Conservation (phyloP, 345 rosid genomes). For the Lepidium didymum region DNA sequence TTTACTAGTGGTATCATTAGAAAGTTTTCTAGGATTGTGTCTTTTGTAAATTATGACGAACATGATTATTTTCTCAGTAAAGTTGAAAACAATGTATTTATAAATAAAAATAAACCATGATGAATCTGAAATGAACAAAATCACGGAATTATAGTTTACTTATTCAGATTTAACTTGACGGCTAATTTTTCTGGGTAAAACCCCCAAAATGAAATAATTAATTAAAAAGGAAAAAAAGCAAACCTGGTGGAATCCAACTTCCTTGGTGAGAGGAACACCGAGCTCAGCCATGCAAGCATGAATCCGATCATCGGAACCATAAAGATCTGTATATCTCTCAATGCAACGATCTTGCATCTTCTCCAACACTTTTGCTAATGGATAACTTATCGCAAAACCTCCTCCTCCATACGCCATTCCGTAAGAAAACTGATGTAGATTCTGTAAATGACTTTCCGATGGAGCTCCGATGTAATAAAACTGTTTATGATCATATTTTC, state of each 20-base stretch:
- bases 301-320: constrained; percentile 72
- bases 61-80: too few relatives aligned
- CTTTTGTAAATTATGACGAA: too few relatives aligned
- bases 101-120: too few relatives aligned
- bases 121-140: neutral
- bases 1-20: too few relatives aligned
- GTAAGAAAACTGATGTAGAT: constrained; percentile 39
- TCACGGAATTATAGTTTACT: neutral
- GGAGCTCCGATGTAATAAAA: constrained; percentile 75
- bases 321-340: constrained; percentile 44
- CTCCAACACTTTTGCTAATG: constrained; percentile 45
- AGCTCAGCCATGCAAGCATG: constrained; percentile 88
- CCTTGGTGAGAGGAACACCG: constrained; percentile 70
- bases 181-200: constrained; percentile 12
- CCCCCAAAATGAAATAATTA: neutral
- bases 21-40: too few relatives aligned
- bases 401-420: constrained; percentile 91
- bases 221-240: neutral
- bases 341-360: constrained; percentile 59
- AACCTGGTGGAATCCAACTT: constrained; percentile 86
- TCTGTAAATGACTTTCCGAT: constrained; percentile 64
- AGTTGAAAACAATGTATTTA: too few relatives aligned
- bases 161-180: neutral
- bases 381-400: constrained; percentile 73
- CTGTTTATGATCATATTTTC: constrained; percentile 59